Evolutionary conservation across 75 land plant genomes (phyloP), one percentile per base, ranked within the genome.

Genomic region (Pinus albicaulis): DNA sequence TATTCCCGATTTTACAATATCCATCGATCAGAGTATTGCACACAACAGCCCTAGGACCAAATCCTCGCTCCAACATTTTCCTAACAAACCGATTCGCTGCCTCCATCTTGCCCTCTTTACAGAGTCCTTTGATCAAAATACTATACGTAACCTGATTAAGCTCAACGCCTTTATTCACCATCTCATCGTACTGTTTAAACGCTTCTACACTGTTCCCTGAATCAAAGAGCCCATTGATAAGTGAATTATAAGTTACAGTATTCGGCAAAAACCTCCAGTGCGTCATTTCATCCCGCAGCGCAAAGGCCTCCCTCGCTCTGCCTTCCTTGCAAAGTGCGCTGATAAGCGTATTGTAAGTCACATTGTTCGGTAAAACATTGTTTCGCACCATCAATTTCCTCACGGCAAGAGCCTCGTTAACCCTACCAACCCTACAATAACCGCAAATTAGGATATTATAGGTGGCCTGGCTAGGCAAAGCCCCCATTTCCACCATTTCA

Each of bases 341-440:
- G 22, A 90, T 81, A 61, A 92, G 73, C 75, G 80, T 83, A 58
- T 91, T 90, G 79, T 88, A 92, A 15, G 88, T 88, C 83, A 79
- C 57, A 36, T 72, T 75, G 78, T 86, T 86, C 1, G 91, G 80
- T 71, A 78, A 71, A 31, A 80, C 16, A 26, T 81, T 77, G 57
- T 76, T 75, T 55, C 61, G 57, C 15, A 76, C 73, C 90, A 90
- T 88, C 81, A 89, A 74, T 60, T 89, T 80, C 57, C 86, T 72
- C 3, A 83, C 66, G 64, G 77, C 80, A 12, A 16, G 65, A 4
- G 88, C 91, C 65, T 85, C 88, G 55, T 79, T 79, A 64, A 89
- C 71, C 75, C 74, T 76, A 28, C 81, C 83, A 82, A 80, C 73
- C 57, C 82, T 84, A 57, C 93, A 92, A 80, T 80, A 84, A n/a